Conservation (phyloP, 805 yeast species). For the Myxozyma melibiosi region DNA sequence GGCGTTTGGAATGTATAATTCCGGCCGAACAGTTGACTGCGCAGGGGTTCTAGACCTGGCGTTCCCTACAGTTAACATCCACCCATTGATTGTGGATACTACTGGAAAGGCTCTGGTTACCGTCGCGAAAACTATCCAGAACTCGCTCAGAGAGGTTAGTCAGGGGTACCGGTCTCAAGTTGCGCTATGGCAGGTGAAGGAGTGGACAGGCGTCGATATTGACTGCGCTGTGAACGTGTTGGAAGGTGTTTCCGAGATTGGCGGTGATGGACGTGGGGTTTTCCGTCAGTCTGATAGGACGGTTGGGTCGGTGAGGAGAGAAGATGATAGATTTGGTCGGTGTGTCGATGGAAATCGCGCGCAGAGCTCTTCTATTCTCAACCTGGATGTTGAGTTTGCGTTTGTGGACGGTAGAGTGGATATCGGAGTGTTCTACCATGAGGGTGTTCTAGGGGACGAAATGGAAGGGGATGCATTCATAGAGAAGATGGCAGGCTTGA, state of each 20-base stretch:
- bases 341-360: background rate
- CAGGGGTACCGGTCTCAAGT: slow-evolving; percentile 19
- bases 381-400: slow-evolving; percentile 33
- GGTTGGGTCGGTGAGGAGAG: background rate
- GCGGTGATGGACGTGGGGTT: slow-evolving; percentile 6
- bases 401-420: slow-evolving; percentile 15
- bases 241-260: slow-evolving; percentile 14
- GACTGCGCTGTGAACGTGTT: slow-evolving; percentile 31
- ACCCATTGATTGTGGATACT: slow-evolving; percentile 26
- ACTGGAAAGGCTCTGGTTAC: background rate
- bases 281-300: background rate
- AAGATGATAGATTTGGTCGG: background rate
- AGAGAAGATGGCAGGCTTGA: background rate
- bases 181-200: slow-evolving; percentile 18
- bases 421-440: slow-evolving; percentile 30
- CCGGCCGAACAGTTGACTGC: slow-evolving; percentile 31
- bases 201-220: slow-evolving; percentile 26
- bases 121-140: slow-evolving; percentile 20
- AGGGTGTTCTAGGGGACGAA: slow-evolving; percentile 7
- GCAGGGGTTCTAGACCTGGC: slow-evolving; percentile 8
- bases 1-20: slow-evolving; percentile 33
- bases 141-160: slow-evolving; percentile 14
- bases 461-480: background rate
- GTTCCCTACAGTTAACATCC: slow-evolving; percentile 33
- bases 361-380: background rate